Conservation (phyloP, 2,329 filamentous ascomycete species). For the Rhinocladiella mackenziei region DNA sequence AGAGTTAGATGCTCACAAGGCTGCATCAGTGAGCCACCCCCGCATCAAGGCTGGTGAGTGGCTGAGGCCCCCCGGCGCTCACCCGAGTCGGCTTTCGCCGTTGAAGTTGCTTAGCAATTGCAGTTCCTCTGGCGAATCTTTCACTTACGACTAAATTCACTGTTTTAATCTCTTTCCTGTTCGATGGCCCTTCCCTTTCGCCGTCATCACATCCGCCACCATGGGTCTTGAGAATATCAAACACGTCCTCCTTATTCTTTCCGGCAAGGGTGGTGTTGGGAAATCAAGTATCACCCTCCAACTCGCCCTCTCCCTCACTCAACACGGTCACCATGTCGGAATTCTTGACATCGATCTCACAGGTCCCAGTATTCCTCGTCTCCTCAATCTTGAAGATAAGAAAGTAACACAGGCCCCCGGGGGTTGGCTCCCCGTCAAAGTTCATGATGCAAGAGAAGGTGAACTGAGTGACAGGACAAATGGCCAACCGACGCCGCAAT, state of each 20-base stretch:
- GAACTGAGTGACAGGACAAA: neutral
- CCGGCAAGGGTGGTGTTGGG: slow-evolving; percentile 94
- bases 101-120: slow-evolving; percentile 7
- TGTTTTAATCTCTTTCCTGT: too few species aligned
- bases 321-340: slow-evolving; percentile 82
- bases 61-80: neutral
- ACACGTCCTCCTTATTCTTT: slow-evolving; percentile 59
- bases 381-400: slow-evolving; percentile 81
- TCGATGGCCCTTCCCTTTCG: too few species aligned
- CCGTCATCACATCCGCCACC: neutral
- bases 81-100: neutral
- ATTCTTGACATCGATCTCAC: slow-evolving; percentile 96
- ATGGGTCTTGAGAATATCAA: slow-evolving; percentile 29
- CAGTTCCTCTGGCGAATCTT: neutral
- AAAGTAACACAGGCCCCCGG: slow-evolving; percentile 89
- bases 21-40: too few species aligned
- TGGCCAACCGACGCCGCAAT: neutral
- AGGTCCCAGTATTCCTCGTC: slow-evolving; percentile 90
- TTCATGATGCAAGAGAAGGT: slow-evolving; percentile 56
- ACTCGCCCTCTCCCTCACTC: slow-evolving; percentile 80
- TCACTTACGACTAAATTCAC: neutral
- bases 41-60: neutral
- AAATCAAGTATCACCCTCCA: slow-evolving; percentile 98
- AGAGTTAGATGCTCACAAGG: too few species aligned
- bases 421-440: slow-evolving; percentile 85